Evolutionary conservation across 1,284 basidiomycete species (phyloP).

Genomic region (Moesziomyces aphidis): DNA sequence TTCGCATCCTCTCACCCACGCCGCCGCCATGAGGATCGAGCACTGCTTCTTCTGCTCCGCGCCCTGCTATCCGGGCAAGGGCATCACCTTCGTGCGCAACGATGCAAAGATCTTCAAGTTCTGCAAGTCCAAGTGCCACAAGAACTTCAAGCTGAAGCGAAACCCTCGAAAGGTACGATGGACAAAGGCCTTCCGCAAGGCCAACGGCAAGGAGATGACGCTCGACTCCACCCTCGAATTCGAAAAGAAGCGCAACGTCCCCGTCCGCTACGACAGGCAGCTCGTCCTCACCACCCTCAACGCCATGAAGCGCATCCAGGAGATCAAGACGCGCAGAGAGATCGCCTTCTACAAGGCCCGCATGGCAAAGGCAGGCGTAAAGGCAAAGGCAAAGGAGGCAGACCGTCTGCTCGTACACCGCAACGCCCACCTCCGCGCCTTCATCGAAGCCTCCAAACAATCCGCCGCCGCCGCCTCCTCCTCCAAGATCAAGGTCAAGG

Average conservation of each 20-base stretch:
- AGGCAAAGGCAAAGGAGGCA: constrained; percentile 55
- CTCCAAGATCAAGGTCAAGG: constrained; percentile 55
- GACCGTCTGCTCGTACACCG: constrained; percentile 63
- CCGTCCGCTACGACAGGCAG: constrained; percentile 96
- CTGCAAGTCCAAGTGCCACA: constrained; percentile 68
- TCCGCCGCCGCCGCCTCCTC: constrained; percentile 36
- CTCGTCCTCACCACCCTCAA: constrained; percentile 92
- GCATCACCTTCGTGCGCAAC: constrained; percentile 67
- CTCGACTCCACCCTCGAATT: constrained; percentile 99
- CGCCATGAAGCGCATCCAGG: constrained; percentile 94
- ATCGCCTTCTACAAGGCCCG: constrained; percentile 81
- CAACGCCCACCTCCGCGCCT: constrained; percentile 59
- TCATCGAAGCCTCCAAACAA: constrained; percentile 42
- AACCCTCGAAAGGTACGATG: constrained; percentile 99
- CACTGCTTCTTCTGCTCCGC: constrained; percentile 79
- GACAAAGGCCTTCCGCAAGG: constrained; percentile 99
- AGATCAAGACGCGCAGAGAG: constrained; percentile 91
- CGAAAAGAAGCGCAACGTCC: constrained; percentile 97
- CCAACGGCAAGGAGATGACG: constrained; percentile 99
- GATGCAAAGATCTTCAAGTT: constrained; percentile 65
- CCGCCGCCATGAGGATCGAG: constrained; percentile 66
- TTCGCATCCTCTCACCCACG: background rate
- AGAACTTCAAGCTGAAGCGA: constrained; percentile 89
- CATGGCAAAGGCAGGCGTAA: constrained; percentile 62
- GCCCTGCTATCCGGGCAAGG: constrained; percentile 91